Evolutionary conservation across 2,329 filamentous ascomycete species (phyloP), one percentile per base, ranked within the genome.

Genomic region (Trichoderma brevicompactum): DNA sequence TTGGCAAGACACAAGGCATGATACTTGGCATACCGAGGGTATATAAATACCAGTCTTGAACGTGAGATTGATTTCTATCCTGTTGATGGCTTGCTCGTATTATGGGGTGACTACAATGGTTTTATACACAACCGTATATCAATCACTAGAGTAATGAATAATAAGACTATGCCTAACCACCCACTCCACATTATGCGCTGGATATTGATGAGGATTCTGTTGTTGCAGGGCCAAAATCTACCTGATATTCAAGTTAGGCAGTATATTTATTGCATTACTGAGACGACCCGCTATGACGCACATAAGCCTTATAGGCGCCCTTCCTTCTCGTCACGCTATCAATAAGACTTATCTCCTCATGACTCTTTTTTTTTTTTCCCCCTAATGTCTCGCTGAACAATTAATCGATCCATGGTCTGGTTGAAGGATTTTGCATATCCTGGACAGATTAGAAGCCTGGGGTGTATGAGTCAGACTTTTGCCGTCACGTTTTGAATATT

Each of bases 261-360:
- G 10, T 15, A 44, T 28, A 10, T 52, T 64, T 28, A 10, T 52
- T 64, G 65, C 60, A 66, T 58, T 64, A 65, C 34, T 34, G 62
- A 55, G 19, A 53, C 36, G 38, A 50, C 65, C 52, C 65, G 59
- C 62, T 61, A 64, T 68, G 56, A 54, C 36, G 60, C 48, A 66
- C 56, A 55, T 8, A 56, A 15, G 46, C 44, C 38, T 28, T 54
- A 15, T 41, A 52, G 63, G 40, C 56, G 40, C 15, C 19, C 43
- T 64, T 13, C 17, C 19, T 10, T 46, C 34, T 34, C 5, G 13
- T 56, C 53, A 44, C 53, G 53, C 40, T 43, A 56, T 40, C 8
- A 5, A 43, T 28, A 34, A 13, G 15, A n/a, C 28, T 32, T 10
- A 5, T 28, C 36, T 6, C 10, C 36, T 34, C n/a, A n/a, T 34